Base-by-base conservation (phyloP, 352 stramenopile genomes). In the Phytophthora pluvialis region DNA sequence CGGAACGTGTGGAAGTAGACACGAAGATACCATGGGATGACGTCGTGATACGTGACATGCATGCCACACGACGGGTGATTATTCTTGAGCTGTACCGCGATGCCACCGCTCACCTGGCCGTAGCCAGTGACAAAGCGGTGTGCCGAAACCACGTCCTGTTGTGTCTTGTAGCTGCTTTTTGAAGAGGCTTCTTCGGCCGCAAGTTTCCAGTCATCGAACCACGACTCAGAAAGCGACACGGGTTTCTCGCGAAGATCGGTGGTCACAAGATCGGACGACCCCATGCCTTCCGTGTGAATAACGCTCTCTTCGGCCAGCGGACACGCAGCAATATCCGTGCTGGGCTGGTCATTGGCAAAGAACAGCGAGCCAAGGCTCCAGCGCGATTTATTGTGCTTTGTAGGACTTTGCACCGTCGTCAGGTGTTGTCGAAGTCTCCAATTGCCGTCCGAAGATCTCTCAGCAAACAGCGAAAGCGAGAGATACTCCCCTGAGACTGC, bases 21-120 rank as follows among this genome's bases (percentile, higher is more conserved):
- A 6, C 85, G 81, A 16, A 95, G 65, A 58, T 83, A 95, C 85
- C 85, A 95, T n/a, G 87, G 83, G 16, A 91, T 73, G n/a, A 86
- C 62, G 57, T 94, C 85, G 61, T 89, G 67, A 60, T 95, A 94
- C 10, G 58, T 75, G 28, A 94, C 81, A 15, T 49, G 70, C 77
- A 90, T 80, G 16, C 77, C 60, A 38, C 77, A 87, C 5, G 45
- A 40, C 0, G 70, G 53, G 49, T 92, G 72, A n/a, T 77, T 75
- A 39, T 93, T 93, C 50, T 78, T 70, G 9, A 93, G 51, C 13
- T 75, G 82, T 10, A 91, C 78, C 5, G 87, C 84, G 26, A 95
- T 67, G 33, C 88, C 88, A 40, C 88, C 88, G 31, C 80, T 65
- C 8, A 94, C 73, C 68, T 94, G 88, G 1, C 88, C 88, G 49